Evolutionary conservation across 495 filamentous ascomycete species (phyloP).

Genomic region (Talaromyces thailandensis): DNA sequence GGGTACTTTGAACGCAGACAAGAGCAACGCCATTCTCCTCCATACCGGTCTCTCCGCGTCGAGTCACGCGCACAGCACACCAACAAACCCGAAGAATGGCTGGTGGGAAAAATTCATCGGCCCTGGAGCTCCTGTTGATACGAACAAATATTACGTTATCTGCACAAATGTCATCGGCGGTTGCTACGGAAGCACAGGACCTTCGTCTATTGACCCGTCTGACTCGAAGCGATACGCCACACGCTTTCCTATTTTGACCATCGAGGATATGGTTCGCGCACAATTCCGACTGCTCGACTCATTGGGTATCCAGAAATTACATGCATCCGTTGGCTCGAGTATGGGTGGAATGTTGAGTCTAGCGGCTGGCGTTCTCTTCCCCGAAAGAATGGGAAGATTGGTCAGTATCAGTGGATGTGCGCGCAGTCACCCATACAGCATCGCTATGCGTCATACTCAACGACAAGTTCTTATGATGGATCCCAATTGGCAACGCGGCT

Average conservation of each 20-base stretch:
- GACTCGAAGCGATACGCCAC: constrained; percentile 87
- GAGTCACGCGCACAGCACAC: constrained; percentile 89
- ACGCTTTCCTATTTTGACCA: constrained; percentile 90
- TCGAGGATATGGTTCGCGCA: constrained; percentile 95
- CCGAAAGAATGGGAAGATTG: constrained; percentile 68
- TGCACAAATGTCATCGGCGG: constrained; percentile 96
- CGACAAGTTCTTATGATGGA: constrained; percentile 98
- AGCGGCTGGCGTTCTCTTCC: constrained; percentile 80
- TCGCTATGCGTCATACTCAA: constrained; percentile 98
- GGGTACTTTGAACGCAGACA: constrained; percentile 72
- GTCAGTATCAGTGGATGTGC: constrained; percentile 92
- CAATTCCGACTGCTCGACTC: constrained; percentile 85
- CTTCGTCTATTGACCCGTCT: constrained; percentile 78
- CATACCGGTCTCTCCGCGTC: constrained; percentile 94
- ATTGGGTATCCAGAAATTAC: constrained; percentile 69
- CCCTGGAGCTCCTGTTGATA: constrained; percentile 77
- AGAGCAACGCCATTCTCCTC: constrained; percentile 83
- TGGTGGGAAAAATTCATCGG: constrained; percentile 99
- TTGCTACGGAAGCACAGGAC: constrained; percentile 94
- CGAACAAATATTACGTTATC: constrained; percentile 82
- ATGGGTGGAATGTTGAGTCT: constrained; percentile 99
- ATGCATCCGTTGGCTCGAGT: constrained; percentile 89
- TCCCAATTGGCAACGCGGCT: constrained; percentile 92
- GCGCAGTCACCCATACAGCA: constrained; percentile 92
- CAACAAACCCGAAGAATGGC: constrained; percentile 73